These are phyloP conservation scores for Phascolomyces articulosus DNA, from an alignment of 371 early-diverging fungal genomes.

Conservation along the genomic window DNA sequence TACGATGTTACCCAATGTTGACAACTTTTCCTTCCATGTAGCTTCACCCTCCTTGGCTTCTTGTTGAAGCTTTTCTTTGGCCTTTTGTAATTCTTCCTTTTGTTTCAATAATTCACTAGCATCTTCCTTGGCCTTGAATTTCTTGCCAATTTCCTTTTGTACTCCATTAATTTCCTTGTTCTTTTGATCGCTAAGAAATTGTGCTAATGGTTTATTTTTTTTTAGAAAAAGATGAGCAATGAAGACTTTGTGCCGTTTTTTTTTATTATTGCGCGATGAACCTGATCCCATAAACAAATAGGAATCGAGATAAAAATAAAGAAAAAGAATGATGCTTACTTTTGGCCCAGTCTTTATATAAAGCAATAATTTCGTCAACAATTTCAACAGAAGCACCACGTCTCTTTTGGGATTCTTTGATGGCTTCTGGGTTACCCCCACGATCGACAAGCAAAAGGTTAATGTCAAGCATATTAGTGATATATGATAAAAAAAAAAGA, in stretches of 20 bases:
- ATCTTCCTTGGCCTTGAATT: conserved; percentile 93
- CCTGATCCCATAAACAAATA: too few species aligned
- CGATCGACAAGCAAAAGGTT: conserved; percentile 89
- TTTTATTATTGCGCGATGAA: neutral
- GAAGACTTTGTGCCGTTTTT: neutral
- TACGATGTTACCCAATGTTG: conserved; percentile 94
- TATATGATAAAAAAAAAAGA: too few species aligned
- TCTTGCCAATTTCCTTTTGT: conserved; percentile 90
- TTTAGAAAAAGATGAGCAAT: neutral
- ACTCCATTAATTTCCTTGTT: conserved; percentile 92
- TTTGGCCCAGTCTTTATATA: conserved; percentile 92
- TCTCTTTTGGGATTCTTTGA: conserved; percentile 92
- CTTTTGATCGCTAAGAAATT: conserved; percentile 85
- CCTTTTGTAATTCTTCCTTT: conserved; percentile 73
- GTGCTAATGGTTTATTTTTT: conserved; percentile 46
- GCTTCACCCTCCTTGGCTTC: conserved; percentile 78
- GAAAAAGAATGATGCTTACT: conserved; percentile 52
- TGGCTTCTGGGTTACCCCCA: conserved; percentile 95
- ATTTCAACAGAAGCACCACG: conserved; percentile 85
- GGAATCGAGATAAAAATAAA: too few species aligned
- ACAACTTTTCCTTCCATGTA: conserved; percentile 71
- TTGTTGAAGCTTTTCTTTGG: conserved; percentile 71
- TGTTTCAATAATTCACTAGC: conserved; percentile 76
- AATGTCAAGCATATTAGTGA: conserved; percentile 78
- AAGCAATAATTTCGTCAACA: conserved; percentile 91